Conservation (phyloP, 2,329 filamentous ascomycete genomes). For the Ophiobolus disseminans region DNA sequence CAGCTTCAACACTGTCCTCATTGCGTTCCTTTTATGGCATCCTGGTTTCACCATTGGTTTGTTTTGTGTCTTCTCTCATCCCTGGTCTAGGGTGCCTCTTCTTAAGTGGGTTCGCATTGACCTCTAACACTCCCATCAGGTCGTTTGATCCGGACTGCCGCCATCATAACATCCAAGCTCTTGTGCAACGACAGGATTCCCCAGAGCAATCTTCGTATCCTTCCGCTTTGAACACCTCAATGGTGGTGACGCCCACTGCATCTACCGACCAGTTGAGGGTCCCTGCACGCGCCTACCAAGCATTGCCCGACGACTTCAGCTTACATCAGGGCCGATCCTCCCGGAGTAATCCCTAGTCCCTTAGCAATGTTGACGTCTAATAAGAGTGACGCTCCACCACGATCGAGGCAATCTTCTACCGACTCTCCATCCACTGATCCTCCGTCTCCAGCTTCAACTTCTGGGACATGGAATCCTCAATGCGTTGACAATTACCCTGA, state of each 20-base stretch:
- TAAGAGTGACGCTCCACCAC: conserved; percentile 39
- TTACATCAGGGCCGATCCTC: conserved; percentile 14
- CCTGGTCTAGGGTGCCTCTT: conserved; percentile 15
- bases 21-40: conserved; percentile 9
- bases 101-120: conserved; percentile 1
- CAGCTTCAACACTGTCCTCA: conserved; percentile 24
- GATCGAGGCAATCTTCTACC: conserved; percentile 44
- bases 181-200: conserved; percentile 34
- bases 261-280: conserved; percentile 37
- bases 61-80: conserved; percentile 1
- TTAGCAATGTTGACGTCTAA: conserved; percentile 47
- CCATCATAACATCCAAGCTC: conserved; percentile 30
- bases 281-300: conserved; percentile 29
- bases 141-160: conserved; percentile 8
- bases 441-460: conserved; percentile 27
- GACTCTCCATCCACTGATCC: conserved; percentile 36
- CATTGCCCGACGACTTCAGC: conserved; percentile 32
- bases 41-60: too few relatives aligned
- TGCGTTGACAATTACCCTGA: conserved; percentile 31
- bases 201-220: conserved; percentile 24
- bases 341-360: conserved; percentile 14
- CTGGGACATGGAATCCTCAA: conserved; percentile 37
- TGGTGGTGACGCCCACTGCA: conserved; percentile 32
- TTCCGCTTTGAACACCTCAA: conserved; percentile 23
- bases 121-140: conserved; percentile 36